Base-by-base conservation (phyloP, 176 grass and related monocot genomes). In the Musa schizocarpa region DNA sequence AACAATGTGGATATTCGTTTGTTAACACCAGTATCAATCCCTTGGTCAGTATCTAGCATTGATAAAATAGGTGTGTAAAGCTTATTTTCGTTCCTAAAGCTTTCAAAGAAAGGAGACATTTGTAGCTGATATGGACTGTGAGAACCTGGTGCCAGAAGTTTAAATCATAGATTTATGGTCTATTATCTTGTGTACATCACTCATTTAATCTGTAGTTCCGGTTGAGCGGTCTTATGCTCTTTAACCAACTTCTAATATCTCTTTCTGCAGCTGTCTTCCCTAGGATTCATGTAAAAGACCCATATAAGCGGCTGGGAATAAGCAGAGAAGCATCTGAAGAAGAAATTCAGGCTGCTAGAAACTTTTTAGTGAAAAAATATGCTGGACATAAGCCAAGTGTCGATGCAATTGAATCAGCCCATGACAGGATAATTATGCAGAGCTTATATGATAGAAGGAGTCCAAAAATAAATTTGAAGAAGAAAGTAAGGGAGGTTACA, bases 261-360 rank as follows among this genome's bases (percentile, higher is more conserved):
- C 20, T 81, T 87, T 84, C 52, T 87, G 85, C 78, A 98, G 95
- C 84, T 74, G 78, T 93, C 56, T 98, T 93, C 76, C 90, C 90
- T 53, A 84, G 90, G 87, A 93, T 98, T 68, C 53, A 91, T 54
- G 84, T 98, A 25, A 98, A 88, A 70, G 95, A 94, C 81, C 90
- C 90, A 72, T 99, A 94, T 73, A 82, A 87, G 69, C 72, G 86
- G 64, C 84, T 99, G 65, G 88, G 95, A 49, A 84, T 99, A 80
- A 93, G 90, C 80, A 86, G 16, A 63, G 95, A 99, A 80, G 95
- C 95, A 78, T 99, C 90, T 71, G 87, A 87, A 86, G 95, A 99
- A 89, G 90, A 99, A 91, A 99, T 99, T 76, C 90, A 86, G 87
- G 90, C 90, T 78, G 86, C 88, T 25, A 87, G 95, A 78, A 99